These are phyloP conservation scores for Cercospora sp. DNA, from an alignment of 2,329 filamentous ascomycete species.

Conservation along the genomic window DNA sequence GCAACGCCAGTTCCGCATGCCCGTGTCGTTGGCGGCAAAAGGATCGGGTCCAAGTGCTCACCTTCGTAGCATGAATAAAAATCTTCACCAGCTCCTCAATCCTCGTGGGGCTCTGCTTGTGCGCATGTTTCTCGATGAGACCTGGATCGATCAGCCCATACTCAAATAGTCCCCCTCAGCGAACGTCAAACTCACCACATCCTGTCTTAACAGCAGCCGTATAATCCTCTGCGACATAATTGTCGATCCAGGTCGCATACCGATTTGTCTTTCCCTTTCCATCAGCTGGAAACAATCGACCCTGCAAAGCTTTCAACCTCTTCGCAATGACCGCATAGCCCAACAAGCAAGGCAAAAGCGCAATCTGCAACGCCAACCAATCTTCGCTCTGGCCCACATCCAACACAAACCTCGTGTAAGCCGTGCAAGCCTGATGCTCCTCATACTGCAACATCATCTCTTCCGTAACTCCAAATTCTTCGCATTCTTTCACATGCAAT, in stretches of 20 bases:
- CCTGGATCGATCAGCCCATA: constrained; percentile 41
- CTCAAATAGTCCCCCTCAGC: not conserved
- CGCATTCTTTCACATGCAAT: constrained; percentile 80
- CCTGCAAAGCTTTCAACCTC: constrained; percentile 63
- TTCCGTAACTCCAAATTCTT: constrained; percentile 73
- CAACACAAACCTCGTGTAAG: constrained; percentile 79
- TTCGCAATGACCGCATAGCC: constrained; percentile 81
- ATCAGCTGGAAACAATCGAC: not conserved
- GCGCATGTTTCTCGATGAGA: constrained; percentile 72
- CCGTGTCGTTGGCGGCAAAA: not conserved
- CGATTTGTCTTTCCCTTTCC: constrained; percentile 35
- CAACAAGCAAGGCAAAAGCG: constrained; percentile 83
- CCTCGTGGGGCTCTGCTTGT: constrained; percentile 69
- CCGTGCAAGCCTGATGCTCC: constrained; percentile 76
- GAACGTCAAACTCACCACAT: constrained; percentile 58
- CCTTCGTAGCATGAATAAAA: constrained; percentile 84
- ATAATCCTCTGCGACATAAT: constrained; percentile 82
- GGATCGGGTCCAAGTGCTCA: constrained; percentile 39
- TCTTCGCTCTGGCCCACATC: constrained; percentile 86
- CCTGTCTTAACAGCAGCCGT: constrained; percentile 68
- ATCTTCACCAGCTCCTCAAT: constrained; percentile 82
- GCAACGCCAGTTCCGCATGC: not conserved
- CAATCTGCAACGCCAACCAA: constrained; percentile 82
- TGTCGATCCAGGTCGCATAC: constrained; percentile 92
- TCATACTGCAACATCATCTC: constrained; percentile 70